Conservation (phyloP, 805 yeast genomes). For the Saturnispora saitoi region DNA sequence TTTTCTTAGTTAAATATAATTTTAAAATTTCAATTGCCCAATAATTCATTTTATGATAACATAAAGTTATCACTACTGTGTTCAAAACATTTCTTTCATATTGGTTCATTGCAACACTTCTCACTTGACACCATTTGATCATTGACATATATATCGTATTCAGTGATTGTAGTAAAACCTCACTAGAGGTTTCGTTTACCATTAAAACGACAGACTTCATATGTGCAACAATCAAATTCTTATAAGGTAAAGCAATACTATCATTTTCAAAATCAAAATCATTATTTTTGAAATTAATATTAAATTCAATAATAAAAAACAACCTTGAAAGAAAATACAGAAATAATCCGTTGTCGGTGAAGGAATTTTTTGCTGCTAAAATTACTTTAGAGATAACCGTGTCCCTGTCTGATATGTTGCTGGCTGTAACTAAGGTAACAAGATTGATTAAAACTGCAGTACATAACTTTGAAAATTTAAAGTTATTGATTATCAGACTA, state of each 20-base stretch:
- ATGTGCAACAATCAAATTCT: conserved; percentile 19
- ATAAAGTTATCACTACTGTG: conserved; percentile 20
- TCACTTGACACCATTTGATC: conserved; percentile 2
- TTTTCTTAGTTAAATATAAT: conserved; percentile 4
- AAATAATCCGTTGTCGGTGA: conserved; percentile 25
- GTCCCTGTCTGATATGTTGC: conserved; percentile 18
- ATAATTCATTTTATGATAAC: conserved; percentile 15
- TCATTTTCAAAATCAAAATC: conserved; percentile 13
- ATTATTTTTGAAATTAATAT: conserved; percentile 18
- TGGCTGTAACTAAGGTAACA: conserved; percentile 19
- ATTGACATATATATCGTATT: conserved; percentile 1
- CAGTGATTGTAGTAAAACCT: background rate
- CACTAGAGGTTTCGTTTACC: background rate
- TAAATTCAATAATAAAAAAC: conserved; percentile 19
- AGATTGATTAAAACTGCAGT: conserved; percentile 13
- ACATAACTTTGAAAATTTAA: conserved; percentile 7
- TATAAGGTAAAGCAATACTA: conserved; percentile 11
- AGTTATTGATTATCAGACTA: conserved; percentile 3
- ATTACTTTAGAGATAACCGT: conserved; percentile 20
- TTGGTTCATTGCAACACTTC: conserved; percentile 6
- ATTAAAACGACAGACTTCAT: conserved; percentile 13
- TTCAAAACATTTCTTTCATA: conserved; percentile 29
- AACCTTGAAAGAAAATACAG: conserved; percentile 25
- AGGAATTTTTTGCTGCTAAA: conserved; percentile 15
- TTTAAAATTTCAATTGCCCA: conserved; percentile 14